These are phyloP conservation scores for Cladophialophora carrionii DNA, from an alignment of 2,329 filamentous ascomycete species.

Conservation along the genomic window DNA sequence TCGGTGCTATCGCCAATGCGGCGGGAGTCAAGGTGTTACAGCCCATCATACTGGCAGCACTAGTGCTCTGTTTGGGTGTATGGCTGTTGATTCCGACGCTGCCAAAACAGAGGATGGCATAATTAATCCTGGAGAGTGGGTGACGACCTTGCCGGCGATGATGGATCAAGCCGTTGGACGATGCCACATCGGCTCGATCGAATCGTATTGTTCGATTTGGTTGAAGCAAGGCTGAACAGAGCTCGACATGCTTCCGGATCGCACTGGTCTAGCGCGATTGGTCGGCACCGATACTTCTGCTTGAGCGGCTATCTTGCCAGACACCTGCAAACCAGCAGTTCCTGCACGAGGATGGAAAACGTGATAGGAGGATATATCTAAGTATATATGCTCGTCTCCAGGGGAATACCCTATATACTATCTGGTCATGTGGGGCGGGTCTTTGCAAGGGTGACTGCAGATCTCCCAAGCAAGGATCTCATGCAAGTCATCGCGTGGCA, in stretches of 20 bases:
- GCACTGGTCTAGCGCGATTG: background rate
- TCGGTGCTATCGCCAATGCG: conserved; percentile 51
- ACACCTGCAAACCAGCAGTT: background rate
- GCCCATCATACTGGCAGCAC: conserved; percentile 55
- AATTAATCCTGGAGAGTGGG: background rate
- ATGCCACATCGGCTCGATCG: background rate
- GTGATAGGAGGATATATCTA: background rate
- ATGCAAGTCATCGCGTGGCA: conserved; percentile 17
- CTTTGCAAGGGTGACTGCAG: conserved; percentile 12
- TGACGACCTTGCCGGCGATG: background rate
- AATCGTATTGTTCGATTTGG: background rate
- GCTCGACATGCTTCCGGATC: background rate
- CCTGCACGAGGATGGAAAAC: background rate
- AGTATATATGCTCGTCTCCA: background rate
- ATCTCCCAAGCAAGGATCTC: conserved; percentile 15
- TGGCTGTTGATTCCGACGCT: conserved; percentile 34
- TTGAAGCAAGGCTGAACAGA: background rate
- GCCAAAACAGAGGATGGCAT: conserved; percentile 34
- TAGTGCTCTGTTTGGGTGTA: conserved; percentile 30
- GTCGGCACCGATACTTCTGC: background rate
- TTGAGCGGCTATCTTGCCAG: background rate
- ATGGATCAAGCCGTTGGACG: background rate
- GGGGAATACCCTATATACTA: background rate
- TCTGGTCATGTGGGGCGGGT: background rate
- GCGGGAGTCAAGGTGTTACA: conserved; percentile 61